phyloP scores from a whole-genome alignment of 2,329 filamentous ascomycete genomes.

The Microdochium paspali region DNA sequence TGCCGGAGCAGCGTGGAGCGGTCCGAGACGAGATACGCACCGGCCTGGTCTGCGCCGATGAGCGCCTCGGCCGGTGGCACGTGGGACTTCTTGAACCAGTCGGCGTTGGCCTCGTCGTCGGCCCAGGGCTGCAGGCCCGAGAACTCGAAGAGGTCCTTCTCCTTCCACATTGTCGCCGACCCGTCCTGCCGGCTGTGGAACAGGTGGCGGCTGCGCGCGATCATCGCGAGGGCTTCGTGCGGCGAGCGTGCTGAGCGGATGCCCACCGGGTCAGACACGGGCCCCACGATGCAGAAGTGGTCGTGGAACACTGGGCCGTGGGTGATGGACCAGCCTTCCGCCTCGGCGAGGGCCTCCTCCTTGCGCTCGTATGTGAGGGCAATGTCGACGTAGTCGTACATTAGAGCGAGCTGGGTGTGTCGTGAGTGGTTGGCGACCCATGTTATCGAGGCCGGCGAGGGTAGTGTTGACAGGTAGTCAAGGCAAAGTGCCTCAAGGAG shows the following conservation, averaged over 20 bases:
- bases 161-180: conserved; percentile 6
- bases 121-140: conserved; percentile 1
- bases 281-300: conserved; percentile 6
- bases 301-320: conserved; percentile 5
- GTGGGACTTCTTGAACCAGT: conserved; percentile 4
- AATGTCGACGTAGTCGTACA: conserved; percentile 4
- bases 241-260: background rate
- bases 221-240: background rate
- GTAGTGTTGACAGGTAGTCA: conserved; percentile 4
- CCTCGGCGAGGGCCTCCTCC: conserved; percentile 3
- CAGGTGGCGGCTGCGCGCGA: background rate
- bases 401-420: conserved; percentile 5
- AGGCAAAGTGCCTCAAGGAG: conserved; percentile 3
- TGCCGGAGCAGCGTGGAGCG: conserved; percentile 6
- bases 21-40: conserved; percentile 6
- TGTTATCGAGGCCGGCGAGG: conserved; percentile 1
- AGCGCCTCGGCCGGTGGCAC: conserved; percentile 4
- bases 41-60: conserved; percentile 1
- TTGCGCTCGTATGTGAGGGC: conserved; percentile 6
- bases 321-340: conserved; percentile 5
- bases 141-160: conserved; percentile 1
- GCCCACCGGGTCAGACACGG: conserved; percentile 1
- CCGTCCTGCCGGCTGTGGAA: conserved; percentile 5
- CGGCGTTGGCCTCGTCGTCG: background rate
- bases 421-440: conserved; percentile 6